Base-by-base conservation (phyloP, 768 basidiomycete genomes). In the Xanthoconium purpureum region DNA sequence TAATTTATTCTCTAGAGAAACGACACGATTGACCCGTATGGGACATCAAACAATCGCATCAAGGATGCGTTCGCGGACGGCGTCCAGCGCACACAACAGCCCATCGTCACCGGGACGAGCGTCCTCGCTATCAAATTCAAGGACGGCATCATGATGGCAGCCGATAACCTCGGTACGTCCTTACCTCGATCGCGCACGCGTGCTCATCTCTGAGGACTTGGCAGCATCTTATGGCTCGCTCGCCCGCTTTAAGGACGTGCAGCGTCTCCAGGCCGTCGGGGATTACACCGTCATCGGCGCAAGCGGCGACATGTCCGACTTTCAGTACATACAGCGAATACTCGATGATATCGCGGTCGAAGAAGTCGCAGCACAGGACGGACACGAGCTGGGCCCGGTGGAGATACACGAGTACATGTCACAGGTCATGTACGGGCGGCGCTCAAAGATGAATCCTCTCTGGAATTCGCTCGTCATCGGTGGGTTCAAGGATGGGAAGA, bases 71-170 rank as follows among this genome's bases (percentile, higher is more conserved):
- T 88, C 59, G 71, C 82, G 3, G 81, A 81, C 5, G 81, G 84
- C 38, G 81, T 92, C 0, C 85, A 94, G 66, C 88, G 75, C 60
- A 98, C 94, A 30, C 92, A 93, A 66, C 89, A 94, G 65, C 97
- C 97, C 11, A 87, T 98, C 57, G 93, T 98, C 10, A 98, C 96
- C 0, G 97, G 96, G 55, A 95, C 96, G n/a, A 91, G 89, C 54
- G 94, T 99, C 6, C 81, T 99, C 35, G 97, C 89, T 3, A 79
- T 99, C 73, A 91, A 91, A 74, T 98, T 82, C 81, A 94, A 95
- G 73, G 94, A 92, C 65, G 97, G 97, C 10, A 84, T 99, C 61
- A 96, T 99, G 91, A 86, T 99, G 80, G 94, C 97, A 32, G 94
- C 97, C 37, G 97, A 99, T 78, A 98, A 89, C 66, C 88, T 98